Evolutionary conservation across 1,284 basidiomycete genomes (phyloP), one percentile per base, ranked within the genome.

Genomic region (Mycocalia duriaeana): DNA sequence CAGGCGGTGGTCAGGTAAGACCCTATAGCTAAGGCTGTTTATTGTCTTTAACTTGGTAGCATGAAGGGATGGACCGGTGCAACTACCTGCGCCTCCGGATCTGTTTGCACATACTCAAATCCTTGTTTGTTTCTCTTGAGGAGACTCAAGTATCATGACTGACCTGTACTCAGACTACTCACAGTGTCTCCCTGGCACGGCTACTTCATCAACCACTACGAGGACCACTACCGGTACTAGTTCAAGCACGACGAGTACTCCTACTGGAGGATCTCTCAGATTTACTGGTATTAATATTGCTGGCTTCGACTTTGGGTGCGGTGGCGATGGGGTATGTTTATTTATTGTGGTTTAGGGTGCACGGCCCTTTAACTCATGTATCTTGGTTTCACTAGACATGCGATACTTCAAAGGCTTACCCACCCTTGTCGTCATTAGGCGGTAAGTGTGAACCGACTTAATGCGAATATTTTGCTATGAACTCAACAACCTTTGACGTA

Each of bases 281-380:
- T 55, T 58, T 48, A 52, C 54, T 4, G 65, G 65, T 44, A 65
- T 77, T 19, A 76, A 77, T 58, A 75, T 72, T 38, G 62, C 74
- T 20, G 73, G 73, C 0, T 75, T 73, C 57, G 73, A 76, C 55
- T 76, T 77, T 51, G 71, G 70, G 3, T 72, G 72, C 53, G 60
- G 66, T 48, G 61, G 61, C 5, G 69, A 73, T 52, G 73, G 73
- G 11, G 65, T 58, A 35, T 5, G 57, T 50, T 16, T 13, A 44
- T 24, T 11, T 45, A 62, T 18, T 11, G 9, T 26, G 44, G 9
- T 2, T 28, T 20, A 13, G 14, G 13, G 11, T 4, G 5, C n/a
- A n/a, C n/a, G 73, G 73, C 24, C 73, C 73, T 5, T 48, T 61
- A 1, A 49, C 60, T 19, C 73, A 76, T 48, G 74, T 65, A 57